These are phyloP conservation scores for Oryza longistaminata DNA, from an alignment of 176 grass and related monocot species.

Conservation along the genomic window DNA sequence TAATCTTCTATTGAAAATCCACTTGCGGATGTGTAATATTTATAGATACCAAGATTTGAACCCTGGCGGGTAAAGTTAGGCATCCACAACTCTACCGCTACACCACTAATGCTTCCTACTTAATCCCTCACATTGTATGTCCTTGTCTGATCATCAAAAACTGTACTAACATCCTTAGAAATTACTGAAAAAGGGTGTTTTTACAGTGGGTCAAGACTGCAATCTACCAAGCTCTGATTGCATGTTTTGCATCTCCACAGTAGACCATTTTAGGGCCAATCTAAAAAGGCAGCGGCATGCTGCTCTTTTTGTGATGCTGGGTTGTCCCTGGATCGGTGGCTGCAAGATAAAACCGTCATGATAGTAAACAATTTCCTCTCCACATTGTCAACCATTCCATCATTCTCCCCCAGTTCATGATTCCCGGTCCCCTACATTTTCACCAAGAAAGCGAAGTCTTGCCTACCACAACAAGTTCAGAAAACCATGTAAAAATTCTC, in stretches of 20 bases:
- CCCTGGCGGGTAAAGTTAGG: too few species aligned
- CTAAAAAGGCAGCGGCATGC: conserved; percentile 21
- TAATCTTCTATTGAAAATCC: too few species aligned
- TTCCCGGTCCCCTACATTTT: conserved; percentile 22
- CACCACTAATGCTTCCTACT: background rate
- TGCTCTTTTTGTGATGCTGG: conserved; percentile 28
- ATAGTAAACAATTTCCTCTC: conserved; percentile 12
- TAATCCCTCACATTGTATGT: background rate
- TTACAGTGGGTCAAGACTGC: background rate
- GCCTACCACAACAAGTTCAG: background rate
- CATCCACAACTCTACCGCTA: too few species aligned
- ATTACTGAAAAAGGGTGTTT: background rate
- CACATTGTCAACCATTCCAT: conserved; percentile 44
- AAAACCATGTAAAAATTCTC: background rate
- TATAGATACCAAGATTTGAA: too few species aligned
- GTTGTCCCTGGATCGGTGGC: conserved; percentile 45
- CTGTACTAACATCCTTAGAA: background rate
- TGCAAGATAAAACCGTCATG: conserved; percentile 35
- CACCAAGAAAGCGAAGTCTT: background rate
- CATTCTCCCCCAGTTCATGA: conserved; percentile 20
- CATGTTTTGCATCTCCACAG: background rate
- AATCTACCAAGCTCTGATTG: background rate
- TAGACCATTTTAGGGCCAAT: background rate
- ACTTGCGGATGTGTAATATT: too few species aligned
- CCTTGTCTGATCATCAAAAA: background rate